Evolutionary conservation across 2,329 filamentous ascomycete genomes (phyloP), one percentile per base, ranked within the genome.

Genomic region (Venturia asperata): DNA sequence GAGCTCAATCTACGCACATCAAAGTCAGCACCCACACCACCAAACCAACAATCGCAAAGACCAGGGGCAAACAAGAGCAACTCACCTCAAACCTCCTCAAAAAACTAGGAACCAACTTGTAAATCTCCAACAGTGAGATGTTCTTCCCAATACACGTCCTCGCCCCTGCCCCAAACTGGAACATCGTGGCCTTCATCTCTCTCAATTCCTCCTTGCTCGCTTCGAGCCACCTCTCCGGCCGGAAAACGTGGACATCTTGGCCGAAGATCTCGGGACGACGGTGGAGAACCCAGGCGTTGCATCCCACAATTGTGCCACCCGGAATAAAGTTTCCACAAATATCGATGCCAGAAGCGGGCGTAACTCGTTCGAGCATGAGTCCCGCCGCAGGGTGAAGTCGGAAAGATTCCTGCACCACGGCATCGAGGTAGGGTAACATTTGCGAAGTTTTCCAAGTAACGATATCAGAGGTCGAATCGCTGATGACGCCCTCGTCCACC

Each of bases 351-450:
- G 82, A 79, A 0, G 80, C 75, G 0, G 90, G 90, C 0, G 90
- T 87, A 58, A 92, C 79, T 67, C 90, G 83, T 74, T 93, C 90
- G 55, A 93, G 79, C 0, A 87, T 85, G 5, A 92, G 77, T 0
- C 89, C 90, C 0, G 87, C 82, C 0, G 89, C 88, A 0, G 90
- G 90, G 72, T 92, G 88, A 69, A 91, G 73, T 15, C 89, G 84
- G 77, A 92, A 90, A 5, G 87, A 84, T 74, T 94, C 90, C 71
- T 92, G 90, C 70, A 93, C 82, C 65, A 86, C 87, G 3, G 89
- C 90, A 70, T 92, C 88, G 6, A 94, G 83, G 73, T 92, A 94
- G 0, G 85, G 84, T 1, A 94, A 80, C 64, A 83, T 83, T 73
- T 90, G 87, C 61, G 81, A 82, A 74, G 92, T 87, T 43, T 83